Percentiles rank a stretch among this genome's conserved stretches.
Evolutionary conservation across 2,329 filamentous ascomycete species (phyloP).

Genomic region (Colletotrichum navitas): DNA sequence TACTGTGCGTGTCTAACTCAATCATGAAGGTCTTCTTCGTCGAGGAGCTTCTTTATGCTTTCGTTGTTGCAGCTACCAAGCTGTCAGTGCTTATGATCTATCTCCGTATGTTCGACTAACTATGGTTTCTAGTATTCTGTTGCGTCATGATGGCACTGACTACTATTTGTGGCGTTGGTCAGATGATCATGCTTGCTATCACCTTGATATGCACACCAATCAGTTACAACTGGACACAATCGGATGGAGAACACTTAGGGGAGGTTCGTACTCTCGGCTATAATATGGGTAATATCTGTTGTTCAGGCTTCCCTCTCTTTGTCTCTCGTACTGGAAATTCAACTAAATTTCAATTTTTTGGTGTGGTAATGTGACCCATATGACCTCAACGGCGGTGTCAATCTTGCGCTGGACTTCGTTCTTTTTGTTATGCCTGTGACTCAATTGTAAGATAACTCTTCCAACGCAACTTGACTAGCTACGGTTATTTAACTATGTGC

Average conservation of each 20-base stretch:
- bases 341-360: background rate
- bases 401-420: conserved; percentile 21
- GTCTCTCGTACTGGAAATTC: background rate
- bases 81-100: conserved; percentile 31
- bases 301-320: background rate
- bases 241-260: conserved; percentile 23
- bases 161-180: conserved; percentile 1
- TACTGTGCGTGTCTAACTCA: background rate
- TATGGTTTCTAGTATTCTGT: conserved; percentile 20
- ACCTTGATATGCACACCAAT: conserved; percentile 15
- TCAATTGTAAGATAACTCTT: conserved; percentile 23
- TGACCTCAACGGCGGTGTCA: conserved; percentile 24
- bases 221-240: conserved; percentile 25
- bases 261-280: no score
- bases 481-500: background rate
- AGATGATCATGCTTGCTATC: conserved; percentile 17
- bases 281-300: no score
- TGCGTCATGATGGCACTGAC: conserved; percentile 3
- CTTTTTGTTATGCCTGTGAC: conserved; percentile 31
- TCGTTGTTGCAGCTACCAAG: conserved; percentile 24
- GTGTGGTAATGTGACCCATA: conserved; percentile 3
- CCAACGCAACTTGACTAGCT: background rate
- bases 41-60: conserved; percentile 24
- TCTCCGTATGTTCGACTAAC: conserved; percentile 14
- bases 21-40: conserved; percentile 17